phyloP scores from a whole-genome alignment of 805 yeast genomes.

The Saturnispora halmiae region DNA sequence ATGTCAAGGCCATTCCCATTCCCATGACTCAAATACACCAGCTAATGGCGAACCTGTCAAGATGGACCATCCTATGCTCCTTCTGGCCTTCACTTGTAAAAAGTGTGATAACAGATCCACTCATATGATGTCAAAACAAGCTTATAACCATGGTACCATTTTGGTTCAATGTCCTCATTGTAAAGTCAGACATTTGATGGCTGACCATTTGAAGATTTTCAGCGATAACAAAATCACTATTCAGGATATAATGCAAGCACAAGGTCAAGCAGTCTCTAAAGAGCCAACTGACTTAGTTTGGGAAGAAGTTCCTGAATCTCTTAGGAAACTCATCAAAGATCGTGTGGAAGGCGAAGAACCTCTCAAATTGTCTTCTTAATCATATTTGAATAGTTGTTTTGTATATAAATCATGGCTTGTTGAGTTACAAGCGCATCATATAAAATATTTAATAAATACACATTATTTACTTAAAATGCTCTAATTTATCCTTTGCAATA shows the following conservation, averaged over 20 bases:
- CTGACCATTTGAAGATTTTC: constrained; percentile 79
- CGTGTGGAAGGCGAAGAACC: constrained; percentile 38
- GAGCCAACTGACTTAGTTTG: constrained; percentile 60
- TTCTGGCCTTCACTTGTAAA: constrained; percentile 90
- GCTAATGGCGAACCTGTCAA: constrained; percentile 24
- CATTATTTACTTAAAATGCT: too few species aligned
- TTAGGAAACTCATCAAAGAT: constrained; percentile 45
- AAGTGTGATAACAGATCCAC: constrained; percentile 75
- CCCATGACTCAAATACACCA: background rate
- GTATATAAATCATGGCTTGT: constrained; percentile 1
- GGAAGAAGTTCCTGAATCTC: constrained; percentile 54
- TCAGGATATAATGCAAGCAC: constrained; percentile 64
- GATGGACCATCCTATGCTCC: constrained; percentile 66
- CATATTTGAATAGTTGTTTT: background rate
- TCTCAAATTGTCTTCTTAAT: constrained; percentile 6
- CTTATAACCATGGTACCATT: constrained; percentile 80
- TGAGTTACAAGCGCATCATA: too few species aligned
- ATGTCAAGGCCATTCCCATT: constrained; percentile 13
- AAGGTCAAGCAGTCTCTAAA: constrained; percentile 67
- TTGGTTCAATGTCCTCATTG: constrained; percentile 90
- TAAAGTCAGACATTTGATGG: constrained; percentile 77
- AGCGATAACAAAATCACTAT: constrained; percentile 70
- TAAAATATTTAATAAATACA: background rate
- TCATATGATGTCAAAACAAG: constrained; percentile 88
- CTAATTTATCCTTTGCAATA: too few species aligned